A percentile compares a stretch with the other conserved stretches of the same genome.
These are phyloP conservation scores for Alliaria petiolata DNA, from an alignment of 345 rosid genomes.

Conservation along the genomic window DNA sequence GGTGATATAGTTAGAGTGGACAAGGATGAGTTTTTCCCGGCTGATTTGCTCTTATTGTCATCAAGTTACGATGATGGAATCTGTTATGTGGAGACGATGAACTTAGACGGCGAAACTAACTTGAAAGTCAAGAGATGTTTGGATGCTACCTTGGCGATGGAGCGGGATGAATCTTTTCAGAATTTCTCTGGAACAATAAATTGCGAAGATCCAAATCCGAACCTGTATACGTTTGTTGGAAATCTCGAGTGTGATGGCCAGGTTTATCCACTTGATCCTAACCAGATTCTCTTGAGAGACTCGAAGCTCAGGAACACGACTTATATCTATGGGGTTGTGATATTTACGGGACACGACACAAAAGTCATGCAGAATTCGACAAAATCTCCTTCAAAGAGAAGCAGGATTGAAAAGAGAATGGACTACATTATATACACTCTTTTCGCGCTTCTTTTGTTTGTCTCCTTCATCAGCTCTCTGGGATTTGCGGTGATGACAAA, in stretches of 20 bases:
- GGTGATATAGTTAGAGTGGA: constrained; percentile 66
- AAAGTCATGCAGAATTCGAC: constrained; percentile 65
- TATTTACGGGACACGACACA: constrained; percentile 69
- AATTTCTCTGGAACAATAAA: constrained; percentile 39
- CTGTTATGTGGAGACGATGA: constrained; percentile 86
- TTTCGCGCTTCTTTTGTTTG: constrained; percentile 44
- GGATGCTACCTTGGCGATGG: constrained; percentile 46
- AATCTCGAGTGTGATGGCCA: constrained; percentile 47
- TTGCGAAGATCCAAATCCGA: constrained; percentile 80
- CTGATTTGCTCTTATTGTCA: constrained; percentile 63
- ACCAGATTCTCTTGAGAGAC: constrained; percentile 64
- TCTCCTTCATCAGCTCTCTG: constrained; percentile 50
- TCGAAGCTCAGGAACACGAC: constrained; percentile 73
- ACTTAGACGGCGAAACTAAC: constrained; percentile 78
- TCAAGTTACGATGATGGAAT: constrained; percentile 76
- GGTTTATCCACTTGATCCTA: constrained; percentile 49
- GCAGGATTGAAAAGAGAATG: constrained; percentile 66
- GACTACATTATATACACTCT: constrained; percentile 64
- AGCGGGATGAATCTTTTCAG: constrained; percentile 44
- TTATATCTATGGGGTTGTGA: constrained; percentile 57
- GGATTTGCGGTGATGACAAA: constrained; percentile 42
- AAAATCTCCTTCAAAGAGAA: constrained; percentile 66
- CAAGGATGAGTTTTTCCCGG: constrained; percentile 59
- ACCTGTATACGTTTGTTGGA: constrained; percentile 66
- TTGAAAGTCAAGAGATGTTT: constrained; percentile 62